These are phyloP conservation scores for Lactarius sp. DNA, from an alignment of 768 basidiomycete genomes.

Conservation along the genomic window DNA sequence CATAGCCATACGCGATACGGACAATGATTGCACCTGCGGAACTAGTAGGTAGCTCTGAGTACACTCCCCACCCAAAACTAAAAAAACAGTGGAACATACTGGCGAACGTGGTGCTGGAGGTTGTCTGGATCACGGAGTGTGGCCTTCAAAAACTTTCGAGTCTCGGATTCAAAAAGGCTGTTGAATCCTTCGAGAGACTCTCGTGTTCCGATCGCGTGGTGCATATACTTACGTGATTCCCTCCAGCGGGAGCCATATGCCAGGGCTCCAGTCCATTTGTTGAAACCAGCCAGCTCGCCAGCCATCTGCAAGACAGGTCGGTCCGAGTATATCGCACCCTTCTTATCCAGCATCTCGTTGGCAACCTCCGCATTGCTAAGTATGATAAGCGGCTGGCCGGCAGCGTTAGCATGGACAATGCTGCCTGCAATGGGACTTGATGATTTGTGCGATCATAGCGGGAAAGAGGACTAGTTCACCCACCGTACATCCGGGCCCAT, in stretches of 20 bases:
- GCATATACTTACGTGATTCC: constrained; percentile 14
- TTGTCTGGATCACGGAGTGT: constrained; percentile 7
- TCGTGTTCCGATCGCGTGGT: constrained; percentile 13
- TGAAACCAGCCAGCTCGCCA: constrained; percentile 12
- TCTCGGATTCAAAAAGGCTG: constrained; percentile 7
- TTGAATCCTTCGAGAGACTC: constrained; percentile 3
- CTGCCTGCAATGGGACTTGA: not conserved
- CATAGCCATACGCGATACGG: constrained; percentile 27
- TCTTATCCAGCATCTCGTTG: constrained; percentile 17
- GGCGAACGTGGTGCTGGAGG: not conserved
- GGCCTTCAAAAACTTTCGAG: constrained; percentile 1
- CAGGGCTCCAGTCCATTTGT: not conserved
- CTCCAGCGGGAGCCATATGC: constrained; percentile 6
- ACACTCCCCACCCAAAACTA: too few relatives aligned
- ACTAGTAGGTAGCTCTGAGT: not conserved
- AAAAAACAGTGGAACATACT: not conserved
- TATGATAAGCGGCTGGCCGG: constrained; percentile 10
- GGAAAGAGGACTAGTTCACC: not conserved
- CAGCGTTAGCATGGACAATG: constrained; percentile 4
- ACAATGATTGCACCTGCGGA: constrained; percentile 26
- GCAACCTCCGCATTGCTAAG: constrained; percentile 3
- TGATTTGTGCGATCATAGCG: not conserved
- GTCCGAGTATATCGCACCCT: constrained; percentile 14
- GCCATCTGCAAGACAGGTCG: constrained; percentile 13
- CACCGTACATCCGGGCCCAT: constrained; percentile 11